Evolutionary conservation across 2,329 filamentous ascomycete species (phyloP), one percentile per base, ranked within the genome.

Genomic region (Emydomyces testavorans): DNA sequence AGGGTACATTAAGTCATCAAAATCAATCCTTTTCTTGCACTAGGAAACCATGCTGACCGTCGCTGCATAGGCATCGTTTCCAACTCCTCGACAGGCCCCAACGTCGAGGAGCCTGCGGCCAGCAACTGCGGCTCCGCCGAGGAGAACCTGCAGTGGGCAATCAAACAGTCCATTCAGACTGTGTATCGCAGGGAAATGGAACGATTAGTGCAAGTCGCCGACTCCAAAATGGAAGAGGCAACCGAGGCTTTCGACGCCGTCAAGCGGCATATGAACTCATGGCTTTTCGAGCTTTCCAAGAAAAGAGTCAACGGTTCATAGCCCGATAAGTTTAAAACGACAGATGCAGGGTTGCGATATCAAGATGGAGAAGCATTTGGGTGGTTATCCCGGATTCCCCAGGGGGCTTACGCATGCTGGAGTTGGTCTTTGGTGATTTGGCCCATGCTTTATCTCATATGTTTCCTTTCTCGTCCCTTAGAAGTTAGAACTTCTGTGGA

Each of bases 171-270:
- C 72, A 24, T 57, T 67, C 69, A 56, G 39, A 76, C 68, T 11
- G 77, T 75, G 1, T 75, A 77, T 16, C 80, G 69, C 7, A 74
- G 71, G 1, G 78, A 82, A 4, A 74, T 75, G 1, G 71, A 76
- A 1, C 71, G 64, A 10, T 74, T 73, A 54, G 75, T 82, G 1
- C 72, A 68, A 10, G 76, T 68, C 0, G 78, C 76, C 4, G 74
- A 75, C 20, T 73, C 67, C 18, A 81, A 71, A 24, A 80, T 73
- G 15, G 74, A 74, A 46, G 76, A 71, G 41, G 53, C 55, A 20
- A 52, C 51, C 10, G 41, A 54, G 15, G 52, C 56, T n/a, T 48
- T 59, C 24, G 40, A 56, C 6, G 46, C 49, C 15, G 52, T 55
- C 8, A 54, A 56, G 41, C 34, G 46, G 26, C 48, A 53, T 37